phyloP scores from a whole-genome alignment of 495 filamentous ascomycete species.

The Podospora anserina region DNA sequence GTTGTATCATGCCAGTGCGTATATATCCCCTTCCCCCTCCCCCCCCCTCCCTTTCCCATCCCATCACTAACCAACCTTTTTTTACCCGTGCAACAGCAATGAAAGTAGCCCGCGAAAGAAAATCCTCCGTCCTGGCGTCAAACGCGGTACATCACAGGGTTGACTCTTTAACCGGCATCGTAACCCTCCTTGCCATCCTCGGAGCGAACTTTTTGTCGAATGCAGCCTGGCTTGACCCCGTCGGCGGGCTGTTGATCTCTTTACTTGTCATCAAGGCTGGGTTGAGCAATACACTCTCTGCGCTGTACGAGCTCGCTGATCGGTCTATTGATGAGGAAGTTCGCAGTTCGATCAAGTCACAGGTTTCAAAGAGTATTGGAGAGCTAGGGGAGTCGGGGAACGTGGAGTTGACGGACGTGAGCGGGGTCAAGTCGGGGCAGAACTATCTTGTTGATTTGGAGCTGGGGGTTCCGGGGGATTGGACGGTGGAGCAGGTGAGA shows the following conservation, averaged over 20 bases:
- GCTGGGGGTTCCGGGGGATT: constrained; percentile 67
- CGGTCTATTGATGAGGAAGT: constrained; percentile 82
- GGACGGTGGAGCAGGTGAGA: constrained; percentile 66
- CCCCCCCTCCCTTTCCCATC: not conserved
- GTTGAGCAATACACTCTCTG: constrained; percentile 75
- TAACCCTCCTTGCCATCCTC: constrained; percentile 81
- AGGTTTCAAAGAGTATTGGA: constrained; percentile 58
- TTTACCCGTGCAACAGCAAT: constrained; percentile 58
- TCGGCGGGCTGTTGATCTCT: constrained; percentile 87
- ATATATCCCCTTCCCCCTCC: not conserved
- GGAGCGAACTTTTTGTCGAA: constrained; percentile 82
- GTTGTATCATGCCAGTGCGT: constrained; percentile 92
- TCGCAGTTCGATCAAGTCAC: constrained; percentile 61
- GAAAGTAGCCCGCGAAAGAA: constrained; percentile 91
- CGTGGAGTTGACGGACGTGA: constrained; percentile 65
- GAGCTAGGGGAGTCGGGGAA: constrained; percentile 43
- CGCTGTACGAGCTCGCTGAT: constrained; percentile 85
- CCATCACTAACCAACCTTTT: not conserved
- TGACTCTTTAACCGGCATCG: constrained; percentile 90
- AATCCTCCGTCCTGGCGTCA: constrained; percentile 92
- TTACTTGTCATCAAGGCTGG: constrained; percentile 90
- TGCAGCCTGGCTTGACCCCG: constrained; percentile 89
- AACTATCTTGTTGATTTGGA: constrained; percentile 91
- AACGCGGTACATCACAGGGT: constrained; percentile 96
- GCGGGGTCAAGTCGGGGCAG: constrained; percentile 89